phyloP scores from a whole-genome alignment of 768 basidiomycete genomes.

The Exsudoporus frostii region DNA sequence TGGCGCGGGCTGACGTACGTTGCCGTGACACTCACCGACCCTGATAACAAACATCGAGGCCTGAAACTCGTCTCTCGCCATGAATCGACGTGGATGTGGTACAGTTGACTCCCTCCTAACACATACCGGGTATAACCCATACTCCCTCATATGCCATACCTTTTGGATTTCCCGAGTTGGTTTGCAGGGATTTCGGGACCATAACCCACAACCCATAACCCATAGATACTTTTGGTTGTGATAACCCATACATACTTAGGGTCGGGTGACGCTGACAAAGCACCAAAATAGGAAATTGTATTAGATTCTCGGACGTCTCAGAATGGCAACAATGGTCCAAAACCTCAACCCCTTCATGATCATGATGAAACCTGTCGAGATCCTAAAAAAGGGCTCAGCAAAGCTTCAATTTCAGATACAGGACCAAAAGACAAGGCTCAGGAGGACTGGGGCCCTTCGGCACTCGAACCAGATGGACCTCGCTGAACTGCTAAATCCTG shows the following conservation, averaged over 20 bases:
- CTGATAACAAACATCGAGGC: slow-evolving; percentile 81
- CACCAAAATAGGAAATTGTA: not conserved
- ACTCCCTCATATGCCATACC: not conserved
- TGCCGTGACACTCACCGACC: slow-evolving; percentile 57
- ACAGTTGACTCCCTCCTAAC: slow-evolving; percentile 2
- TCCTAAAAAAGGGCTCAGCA: slow-evolving; percentile 17
- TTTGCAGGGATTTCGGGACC: not conserved
- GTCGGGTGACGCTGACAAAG: not conserved
- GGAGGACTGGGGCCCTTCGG: no score
- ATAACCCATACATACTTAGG: slow-evolving; percentile 14
- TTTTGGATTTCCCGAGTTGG: not conserved
- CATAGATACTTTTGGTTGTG: not conserved
- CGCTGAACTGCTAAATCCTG: no score
- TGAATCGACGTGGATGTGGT: slow-evolving; percentile 51
- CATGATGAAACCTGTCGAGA: slow-evolving; percentile 7
- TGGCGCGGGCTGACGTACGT: not conserved
- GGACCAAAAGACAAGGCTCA: slow-evolving; percentile 7
- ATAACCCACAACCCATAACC: slow-evolving; percentile 3
- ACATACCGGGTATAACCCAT: not conserved
- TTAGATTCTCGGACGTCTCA: not conserved
- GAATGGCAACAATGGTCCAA: not conserved
- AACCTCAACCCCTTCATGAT: not conserved
- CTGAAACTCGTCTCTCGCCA: slow-evolving; percentile 72
- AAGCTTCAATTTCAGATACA: slow-evolving; percentile 10
- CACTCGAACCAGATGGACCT: no score